A percentile compares a stretch with the other conserved stretches of the same genome.
These are phyloP conservation scores for Candolleomyces efflorescens DNA, from an alignment of 768 basidiomycete genomes.

Conservation along the genomic window DNA sequence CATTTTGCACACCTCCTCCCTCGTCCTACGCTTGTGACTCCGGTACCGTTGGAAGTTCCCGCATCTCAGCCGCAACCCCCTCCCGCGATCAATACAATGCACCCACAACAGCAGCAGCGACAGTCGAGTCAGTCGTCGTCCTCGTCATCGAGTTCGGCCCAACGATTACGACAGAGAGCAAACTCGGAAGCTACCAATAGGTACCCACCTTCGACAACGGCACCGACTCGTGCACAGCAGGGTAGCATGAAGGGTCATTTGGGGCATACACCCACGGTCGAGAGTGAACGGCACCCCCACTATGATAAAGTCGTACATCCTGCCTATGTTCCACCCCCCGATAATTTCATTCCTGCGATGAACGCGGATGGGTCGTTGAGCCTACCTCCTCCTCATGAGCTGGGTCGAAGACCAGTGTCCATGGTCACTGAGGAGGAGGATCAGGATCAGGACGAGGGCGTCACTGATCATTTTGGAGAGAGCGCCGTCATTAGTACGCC, in stretches of 20 bases:
- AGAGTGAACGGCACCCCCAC: conserved; percentile 13
- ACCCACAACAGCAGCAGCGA: conserved; percentile 11
- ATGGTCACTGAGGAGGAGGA: not conserved
- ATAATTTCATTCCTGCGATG: conserved; percentile 47
- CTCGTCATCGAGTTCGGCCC: conserved; percentile 1
- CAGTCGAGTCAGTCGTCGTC: conserved; percentile 5
- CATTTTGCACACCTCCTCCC: conserved; percentile 11
- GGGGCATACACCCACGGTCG: conserved; percentile 12
- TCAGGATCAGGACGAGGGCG: not conserved
- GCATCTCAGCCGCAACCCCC: conserved; percentile 20
- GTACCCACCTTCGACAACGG: too few relatives aligned
- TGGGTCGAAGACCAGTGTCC: conserved; percentile 19
- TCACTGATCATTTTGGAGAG: not conserved
- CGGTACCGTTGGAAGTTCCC: conserved; percentile 17
- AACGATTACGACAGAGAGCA: conserved; percentile 1
- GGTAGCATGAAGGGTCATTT: too few relatives aligned
- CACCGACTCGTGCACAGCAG: too few relatives aligned
- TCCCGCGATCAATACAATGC: conserved; percentile 8
- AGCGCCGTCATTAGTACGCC: not conserved
- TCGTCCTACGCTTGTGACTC: conserved; percentile 19
- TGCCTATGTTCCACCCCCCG: conserved; percentile 34
- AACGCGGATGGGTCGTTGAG: conserved; percentile 32
- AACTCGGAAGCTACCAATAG: not conserved
- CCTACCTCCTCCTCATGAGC: conserved; percentile 49
- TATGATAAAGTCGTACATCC: conserved; percentile 19